These are phyloP conservation scores for Medicago ruthenica DNA, from an alignment of 306 rosid genomes.

Conservation along the genomic window DNA sequence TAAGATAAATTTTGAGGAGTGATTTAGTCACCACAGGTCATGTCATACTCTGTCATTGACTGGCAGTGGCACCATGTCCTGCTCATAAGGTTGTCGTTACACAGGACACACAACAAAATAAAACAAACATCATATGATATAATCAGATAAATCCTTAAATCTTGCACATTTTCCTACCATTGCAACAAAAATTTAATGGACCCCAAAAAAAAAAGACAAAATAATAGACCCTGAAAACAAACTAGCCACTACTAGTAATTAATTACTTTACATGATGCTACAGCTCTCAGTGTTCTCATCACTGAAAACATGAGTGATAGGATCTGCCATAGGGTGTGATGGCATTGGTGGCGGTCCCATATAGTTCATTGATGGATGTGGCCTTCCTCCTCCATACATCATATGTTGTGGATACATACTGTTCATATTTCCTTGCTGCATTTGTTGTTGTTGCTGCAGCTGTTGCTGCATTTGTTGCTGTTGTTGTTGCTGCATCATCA, in stretches of 20 bases:
- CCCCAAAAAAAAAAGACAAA: constrained; percentile 29
- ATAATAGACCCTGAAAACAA: constrained; percentile 26
- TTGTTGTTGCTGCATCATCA: constrained; percentile 84
- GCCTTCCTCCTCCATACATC: constrained; percentile 68
- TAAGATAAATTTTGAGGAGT: neutral
- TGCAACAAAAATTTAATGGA: constrained; percentile 45
- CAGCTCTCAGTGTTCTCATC: constrained; percentile 91
- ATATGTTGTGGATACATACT: constrained; percentile 70
- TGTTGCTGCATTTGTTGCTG: constrained; percentile 41
- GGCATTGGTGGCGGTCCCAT: constrained; percentile 64
- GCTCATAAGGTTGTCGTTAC: constrained; percentile 27
- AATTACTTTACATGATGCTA: constrained; percentile 66
- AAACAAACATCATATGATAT: constrained; percentile 38
- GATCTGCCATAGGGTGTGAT: constrained; percentile 55
- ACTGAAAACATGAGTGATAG: constrained; percentile 66
- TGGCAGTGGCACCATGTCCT: constrained; percentile 32
- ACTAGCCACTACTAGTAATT: constrained; percentile 7
- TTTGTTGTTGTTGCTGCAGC: constrained; percentile 40
- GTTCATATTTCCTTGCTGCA: constrained; percentile 54
- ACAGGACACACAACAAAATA: constrained; percentile 18
- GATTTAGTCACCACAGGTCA: constrained; percentile 22
- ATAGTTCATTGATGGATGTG: constrained; percentile 57
- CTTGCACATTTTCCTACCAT: constrained; percentile 49
- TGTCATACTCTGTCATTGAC: constrained; percentile 36
- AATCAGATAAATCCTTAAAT: constrained; percentile 26